Evolutionary conservation across 1,284 basidiomycete species (phyloP).

Genomic region (Austroboletus novae-zelandiae): DNA sequence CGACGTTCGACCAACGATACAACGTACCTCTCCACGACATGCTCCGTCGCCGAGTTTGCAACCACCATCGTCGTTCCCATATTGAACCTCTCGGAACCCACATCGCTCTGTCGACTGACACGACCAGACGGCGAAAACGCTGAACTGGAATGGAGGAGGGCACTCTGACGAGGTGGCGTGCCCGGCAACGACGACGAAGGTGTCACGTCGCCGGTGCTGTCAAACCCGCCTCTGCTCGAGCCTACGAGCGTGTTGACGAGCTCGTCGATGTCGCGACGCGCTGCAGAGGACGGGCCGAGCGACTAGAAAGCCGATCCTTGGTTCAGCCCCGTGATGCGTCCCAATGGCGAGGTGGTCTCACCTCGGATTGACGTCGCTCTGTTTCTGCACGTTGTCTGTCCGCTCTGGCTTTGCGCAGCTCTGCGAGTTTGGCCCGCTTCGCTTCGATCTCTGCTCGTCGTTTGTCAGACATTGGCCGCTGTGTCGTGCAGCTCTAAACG

Average conservation of each 20-base stretch:
- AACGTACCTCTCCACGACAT: slow-evolving; percentile 63
- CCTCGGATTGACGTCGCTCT: slow-evolving; percentile 51
- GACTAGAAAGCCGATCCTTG: slow-evolving; percentile 15
- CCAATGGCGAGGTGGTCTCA: slow-evolving; percentile 15
- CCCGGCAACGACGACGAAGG: slow-evolving; percentile 70
- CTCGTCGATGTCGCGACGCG: slow-evolving; percentile 64
- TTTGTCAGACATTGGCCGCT: slow-evolving; percentile 43
- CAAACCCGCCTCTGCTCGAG: slow-evolving; percentile 38
- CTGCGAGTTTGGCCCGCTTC: slow-evolving; percentile 86
- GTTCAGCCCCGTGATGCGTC: not conserved
- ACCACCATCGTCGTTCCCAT: slow-evolving; percentile 47
- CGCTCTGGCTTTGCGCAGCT: slow-evolving; percentile 71
- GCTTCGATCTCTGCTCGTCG: slow-evolving; percentile 86
- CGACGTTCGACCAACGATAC: not conserved
- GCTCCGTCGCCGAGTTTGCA: slow-evolving; percentile 57
- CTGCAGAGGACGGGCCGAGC: slow-evolving; percentile 34
- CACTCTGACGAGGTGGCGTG: slow-evolving; percentile 56
- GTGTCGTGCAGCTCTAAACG: too few relatives aligned
- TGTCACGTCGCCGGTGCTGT: slow-evolving; percentile 53
- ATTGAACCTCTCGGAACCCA: slow-evolving; percentile 48
- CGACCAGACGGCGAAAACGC: slow-evolving; percentile 52
- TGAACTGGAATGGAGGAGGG: slow-evolving; percentile 43
- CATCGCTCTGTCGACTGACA: slow-evolving; percentile 65
- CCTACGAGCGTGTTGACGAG: slow-evolving; percentile 58
- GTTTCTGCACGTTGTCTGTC: slow-evolving; percentile 63